Evolutionary conservation across 2,329 filamentous ascomycete genomes (phyloP).

Genomic region (Pyrenophora seminiperda): DNA sequence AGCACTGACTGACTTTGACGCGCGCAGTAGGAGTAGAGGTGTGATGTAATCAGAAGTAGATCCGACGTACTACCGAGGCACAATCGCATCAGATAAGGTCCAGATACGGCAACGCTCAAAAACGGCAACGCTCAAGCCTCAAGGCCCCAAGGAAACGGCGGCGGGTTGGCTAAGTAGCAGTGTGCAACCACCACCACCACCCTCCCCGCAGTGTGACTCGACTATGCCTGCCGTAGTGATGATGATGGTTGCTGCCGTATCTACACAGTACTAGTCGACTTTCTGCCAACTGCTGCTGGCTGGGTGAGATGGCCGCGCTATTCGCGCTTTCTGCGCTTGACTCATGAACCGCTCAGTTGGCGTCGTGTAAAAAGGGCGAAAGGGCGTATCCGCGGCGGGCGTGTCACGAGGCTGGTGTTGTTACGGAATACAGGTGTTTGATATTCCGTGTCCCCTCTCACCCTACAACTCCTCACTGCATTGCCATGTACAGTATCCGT

Average conservation of each 20-base stretch:
- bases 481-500: neutral
- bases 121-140: constrained; percentile 1
- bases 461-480: constrained; percentile 2
- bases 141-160: too few species aligned
- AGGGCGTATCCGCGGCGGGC: constrained; percentile 1
- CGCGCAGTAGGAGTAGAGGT: constrained; percentile 8
- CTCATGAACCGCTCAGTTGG: neutral
- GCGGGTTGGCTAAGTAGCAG: too few species aligned
- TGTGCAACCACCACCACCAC: too few species aligned
- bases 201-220: too few species aligned
- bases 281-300: neutral
- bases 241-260: too few species aligned
- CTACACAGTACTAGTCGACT: too few species aligned
- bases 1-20: constrained; percentile 17
- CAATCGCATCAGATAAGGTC: constrained; percentile 1
- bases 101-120: neutral
- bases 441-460: neutral
- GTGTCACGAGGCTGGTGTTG: neutral
- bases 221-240: too few species aligned
- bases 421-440: too few species aligned
- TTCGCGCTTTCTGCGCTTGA: neutral
- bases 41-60: constrained; percentile 15
- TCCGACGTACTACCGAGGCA: constrained; percentile 5
- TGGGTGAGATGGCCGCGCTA: neutral
- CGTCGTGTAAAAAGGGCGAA: constrained; percentile 1